Conservation (phyloP, 2,329 filamentous ascomycete species). For the Xylaria sp. region DNA sequence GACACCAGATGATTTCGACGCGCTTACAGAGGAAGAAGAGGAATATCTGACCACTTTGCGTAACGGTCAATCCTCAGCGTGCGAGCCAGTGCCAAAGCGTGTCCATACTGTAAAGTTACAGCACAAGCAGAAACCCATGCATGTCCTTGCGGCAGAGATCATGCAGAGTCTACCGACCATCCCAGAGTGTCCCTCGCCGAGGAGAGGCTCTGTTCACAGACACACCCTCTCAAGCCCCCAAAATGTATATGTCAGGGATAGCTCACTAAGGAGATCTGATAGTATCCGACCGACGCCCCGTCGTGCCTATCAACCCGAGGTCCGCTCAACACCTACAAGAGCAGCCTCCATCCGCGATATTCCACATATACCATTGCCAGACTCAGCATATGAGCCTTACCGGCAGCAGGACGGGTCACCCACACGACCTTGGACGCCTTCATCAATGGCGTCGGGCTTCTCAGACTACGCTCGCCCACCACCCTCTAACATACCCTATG, state of each 20-base stretch:
- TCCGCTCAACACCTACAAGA: constrained; percentile 53
- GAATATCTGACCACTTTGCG: constrained; percentile 26
- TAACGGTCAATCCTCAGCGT: constrained; percentile 29
- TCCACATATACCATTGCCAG: constrained; percentile 65
- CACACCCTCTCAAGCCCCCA: constrained; percentile 19
- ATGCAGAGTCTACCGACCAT: constrained; percentile 54
- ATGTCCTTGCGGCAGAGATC: constrained; percentile 43
- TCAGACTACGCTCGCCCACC: constrained; percentile 74
- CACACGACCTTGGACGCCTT: constrained; percentile 64
- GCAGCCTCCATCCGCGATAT: constrained; percentile 61
- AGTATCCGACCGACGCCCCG: constrained; percentile 52
- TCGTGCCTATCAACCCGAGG: constrained; percentile 59
- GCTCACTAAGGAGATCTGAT: constrained; percentile 50
- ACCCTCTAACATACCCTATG: constrained; percentile 74
- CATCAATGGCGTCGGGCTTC: constrained; percentile 49
- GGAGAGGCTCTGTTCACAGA: constrained; percentile 46
- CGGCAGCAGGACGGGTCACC: constrained; percentile 58
- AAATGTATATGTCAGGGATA: constrained; percentile 34
- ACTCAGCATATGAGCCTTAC: constrained; percentile 67
- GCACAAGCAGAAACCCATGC: constrained; percentile 46
- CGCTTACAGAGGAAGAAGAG: constrained; percentile 48
- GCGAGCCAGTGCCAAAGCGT: constrained; percentile 35
- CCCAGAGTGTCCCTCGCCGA: constrained; percentile 56
- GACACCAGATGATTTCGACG: constrained; percentile 38
- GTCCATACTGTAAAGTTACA: constrained; percentile 58